A percentile compares a stretch with the other conserved stretches of the same genome.
These are phyloP conservation scores for Kwoniella sp. DNA, from an alignment of 768 basidiomycete species.

Conservation along the genomic window DNA sequence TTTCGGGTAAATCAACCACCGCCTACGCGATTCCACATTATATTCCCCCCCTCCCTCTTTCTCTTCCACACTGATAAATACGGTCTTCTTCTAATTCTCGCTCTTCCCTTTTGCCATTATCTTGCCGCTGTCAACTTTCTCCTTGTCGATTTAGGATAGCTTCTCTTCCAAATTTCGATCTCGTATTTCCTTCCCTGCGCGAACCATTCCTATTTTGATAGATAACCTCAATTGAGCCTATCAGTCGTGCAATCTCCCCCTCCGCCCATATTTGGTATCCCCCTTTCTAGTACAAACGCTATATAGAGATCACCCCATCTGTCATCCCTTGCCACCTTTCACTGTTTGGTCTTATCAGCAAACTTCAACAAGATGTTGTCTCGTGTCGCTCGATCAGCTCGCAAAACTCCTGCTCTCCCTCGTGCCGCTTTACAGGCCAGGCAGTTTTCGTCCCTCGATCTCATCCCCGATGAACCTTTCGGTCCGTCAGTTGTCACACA, in stretches of 20 bases:
- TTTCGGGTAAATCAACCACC: not conserved
- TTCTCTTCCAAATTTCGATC: no score
- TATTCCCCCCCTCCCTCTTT: not conserved
- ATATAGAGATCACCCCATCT: not conserved
- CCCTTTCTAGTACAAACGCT: no score
- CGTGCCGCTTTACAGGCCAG: not conserved
- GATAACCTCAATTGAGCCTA: not conserved
- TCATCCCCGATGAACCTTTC: conserved; percentile 19
- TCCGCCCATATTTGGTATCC: no score
- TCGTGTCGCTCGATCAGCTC: conserved; percentile 8
- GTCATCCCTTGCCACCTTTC: not conserved
- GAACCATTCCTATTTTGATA: not conserved
- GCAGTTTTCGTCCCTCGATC: conserved; percentile 17
- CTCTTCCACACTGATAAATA: not conserved
- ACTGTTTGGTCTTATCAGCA: no score
- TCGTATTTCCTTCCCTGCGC: no score
- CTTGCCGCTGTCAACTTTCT: no score
- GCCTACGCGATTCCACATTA: not conserved
- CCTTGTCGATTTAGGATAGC: no score
- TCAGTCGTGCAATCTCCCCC: not conserved
- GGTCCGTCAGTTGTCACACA: conserved; percentile 22
- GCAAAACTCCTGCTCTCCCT: not conserved
- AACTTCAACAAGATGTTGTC: conserved; percentile 7
- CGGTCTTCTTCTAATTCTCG: not conserved
- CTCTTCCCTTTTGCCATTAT: no score